A percentile compares a stretch with the other conserved stretches of the same genome.
Evolutionary conservation across 805 yeast genomes (phyloP).

Genomic region (Saturnispora sekii): DNA sequence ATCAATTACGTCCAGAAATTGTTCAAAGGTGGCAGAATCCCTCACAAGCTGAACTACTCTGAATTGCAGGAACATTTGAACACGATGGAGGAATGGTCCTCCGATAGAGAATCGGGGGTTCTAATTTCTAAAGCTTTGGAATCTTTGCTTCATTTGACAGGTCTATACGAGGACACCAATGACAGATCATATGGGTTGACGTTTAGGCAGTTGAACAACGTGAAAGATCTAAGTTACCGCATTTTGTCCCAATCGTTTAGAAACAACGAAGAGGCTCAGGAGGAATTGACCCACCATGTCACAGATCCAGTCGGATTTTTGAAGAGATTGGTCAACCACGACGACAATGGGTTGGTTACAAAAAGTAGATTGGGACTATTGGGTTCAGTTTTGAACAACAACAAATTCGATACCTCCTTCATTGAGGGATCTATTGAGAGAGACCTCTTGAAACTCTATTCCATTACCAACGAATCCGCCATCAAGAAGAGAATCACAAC

Average conservation of each 20-base stretch:
- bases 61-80: slow-evolving; percentile 26
- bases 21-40: neutral
- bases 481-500: slow-evolving; percentile 33
- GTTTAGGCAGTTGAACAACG: slow-evolving; percentile 9
- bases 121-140: slow-evolving; percentile 31
- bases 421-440: slow-evolving; percentile 14
- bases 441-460: slow-evolving; percentile 20
- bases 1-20: slow-evolving; percentile 5
- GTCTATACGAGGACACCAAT: slow-evolving; percentile 15
- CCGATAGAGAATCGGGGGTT: slow-evolving; percentile 54
- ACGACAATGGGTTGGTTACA: slow-evolving; percentile 8
- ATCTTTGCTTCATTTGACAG: slow-evolving; percentile 25
- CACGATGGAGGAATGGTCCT: slow-evolving; percentile 49
- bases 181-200: slow-evolving; percentile 8
- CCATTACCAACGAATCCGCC: slow-evolving; percentile 13
- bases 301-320: slow-evolving; percentile 15
- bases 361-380: slow-evolving; percentile 43
- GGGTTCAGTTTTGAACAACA: slow-evolving; percentile 34
- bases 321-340: slow-evolving; percentile 12
- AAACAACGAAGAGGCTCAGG: slow-evolving; percentile 47
- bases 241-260: slow-evolving; percentile 60
- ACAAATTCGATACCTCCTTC: slow-evolving; percentile 25
- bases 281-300: slow-evolving; percentile 13
- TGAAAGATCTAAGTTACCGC: slow-evolving; percentile 47
- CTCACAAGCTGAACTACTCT: slow-evolving; percentile 3